Evolutionary conservation across 257 asterid genomes (phyloP), one percentile per base, ranked within the genome.

Genomic region (Vinca minor): DNA sequence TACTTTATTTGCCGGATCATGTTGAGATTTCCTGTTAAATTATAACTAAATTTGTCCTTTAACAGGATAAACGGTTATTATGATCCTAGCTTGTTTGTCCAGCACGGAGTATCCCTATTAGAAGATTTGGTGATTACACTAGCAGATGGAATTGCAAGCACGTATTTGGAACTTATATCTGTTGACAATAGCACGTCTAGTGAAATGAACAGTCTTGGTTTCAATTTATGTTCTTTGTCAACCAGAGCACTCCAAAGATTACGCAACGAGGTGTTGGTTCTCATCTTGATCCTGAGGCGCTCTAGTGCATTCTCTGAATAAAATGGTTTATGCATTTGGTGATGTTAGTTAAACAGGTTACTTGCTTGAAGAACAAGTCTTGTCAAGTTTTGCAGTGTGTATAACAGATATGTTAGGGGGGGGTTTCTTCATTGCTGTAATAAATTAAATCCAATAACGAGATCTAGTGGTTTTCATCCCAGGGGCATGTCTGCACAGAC

Each of bases 111-210:
- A 47, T 67, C 83, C 49, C 76, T 90, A 78, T 74, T 90, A 69
- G 95, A 92, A 81, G 97, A 92, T 84, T 72, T 92, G 76, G 81
- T 89, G 69, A 89, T 89, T 78, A 77, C 82, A 17, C 67, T 92
- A 68, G 97, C 98, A 11, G 95, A 92, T 81, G 97, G 95, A 65
- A 77, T 85, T 73, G 95, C 98, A 59, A 80, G 89, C 84, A 89
- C 83, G 87, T 89, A 92, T 70, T 81, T 92, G 83, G 97, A 92
- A 84, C 97, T 92, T 76, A 85, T 92, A 72, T 92, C 98, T 42
- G 91, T 92, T 61, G 98, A 92, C 69, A 76, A 96, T 78, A 79
- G 91, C 84, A 47, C 84, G 65, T 64, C 78, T 64, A 64, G 64
- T 72, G 83, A 81, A 66, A 76, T 77, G 73, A 74, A 70, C 71